A percentile compares a stretch with the other conserved stretches of the same genome.
These are phyloP conservation scores for Pneumocystis oryctolagi DNA, from an alignment of 1,139 yeast species.

Conservation along the genomic window DNA sequence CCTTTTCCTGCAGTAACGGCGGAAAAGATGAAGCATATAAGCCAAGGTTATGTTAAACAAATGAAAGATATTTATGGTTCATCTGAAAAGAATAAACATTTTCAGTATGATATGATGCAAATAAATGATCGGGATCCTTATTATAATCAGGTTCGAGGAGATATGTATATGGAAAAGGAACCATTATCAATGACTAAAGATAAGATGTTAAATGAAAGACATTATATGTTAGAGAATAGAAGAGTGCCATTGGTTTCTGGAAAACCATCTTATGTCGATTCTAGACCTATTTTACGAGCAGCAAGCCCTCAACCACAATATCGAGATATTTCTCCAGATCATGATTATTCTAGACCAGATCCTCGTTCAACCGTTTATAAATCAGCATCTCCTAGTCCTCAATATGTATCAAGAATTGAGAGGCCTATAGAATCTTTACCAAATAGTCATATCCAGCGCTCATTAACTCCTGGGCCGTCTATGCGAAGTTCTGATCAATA, in stretches of 20 bases:
- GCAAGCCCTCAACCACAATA: not conserved
- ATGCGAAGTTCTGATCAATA: not conserved
- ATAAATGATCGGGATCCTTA: not conserved
- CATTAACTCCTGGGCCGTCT: not conserved
- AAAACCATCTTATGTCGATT: not conserved
- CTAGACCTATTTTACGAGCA: not conserved
- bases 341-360: not conserved
- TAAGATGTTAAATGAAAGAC: not conserved
- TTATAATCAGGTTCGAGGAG: not conserved
- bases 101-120: not conserved
- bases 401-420: constrained; percentile 5
- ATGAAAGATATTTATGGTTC: constrained; percentile 20
- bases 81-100: not conserved
- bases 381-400: constrained; percentile 3
- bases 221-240: not conserved
- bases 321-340: not conserved
- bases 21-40: constrained; percentile 23
- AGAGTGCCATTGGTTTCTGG: not conserved
- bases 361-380: constrained; percentile 1
- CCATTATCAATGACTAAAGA: not conserved
- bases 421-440: constrained; percentile 3
- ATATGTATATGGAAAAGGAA: not conserved
- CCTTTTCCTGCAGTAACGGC: constrained; percentile 24
- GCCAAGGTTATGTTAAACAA: constrained; percentile 19
- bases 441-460: not conserved